A percentile compares a stretch with the other conserved stretches of the same genome.
These are phyloP conservation scores for Zhuliangozyma parablackwelliae DNA, from an alignment of 1,139 yeast species.

Conservation along the genomic window DNA sequence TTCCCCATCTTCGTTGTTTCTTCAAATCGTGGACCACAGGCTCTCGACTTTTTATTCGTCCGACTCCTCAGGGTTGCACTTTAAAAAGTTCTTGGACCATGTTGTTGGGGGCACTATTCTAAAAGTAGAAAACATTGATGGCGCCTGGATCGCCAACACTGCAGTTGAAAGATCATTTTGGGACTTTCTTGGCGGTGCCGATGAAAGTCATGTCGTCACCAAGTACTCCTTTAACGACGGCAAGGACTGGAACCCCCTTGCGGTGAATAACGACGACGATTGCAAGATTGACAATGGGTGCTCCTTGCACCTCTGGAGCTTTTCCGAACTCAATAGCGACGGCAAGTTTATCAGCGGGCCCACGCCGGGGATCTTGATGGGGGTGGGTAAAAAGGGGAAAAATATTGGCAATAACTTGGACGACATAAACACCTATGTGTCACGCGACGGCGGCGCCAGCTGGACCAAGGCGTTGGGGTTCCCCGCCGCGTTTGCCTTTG, in stretches of 20 bases:
- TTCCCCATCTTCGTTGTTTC: conserved; percentile 50
- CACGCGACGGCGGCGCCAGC: conserved; percentile 73
- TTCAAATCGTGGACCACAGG: conserved; percentile 39
- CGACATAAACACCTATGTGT: conserved; percentile 50
- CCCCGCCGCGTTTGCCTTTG: conserved; percentile 60
- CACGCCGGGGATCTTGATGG: conserved; percentile 70
- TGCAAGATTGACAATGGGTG: conserved; percentile 48
- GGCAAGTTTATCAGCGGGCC: conserved; percentile 59
- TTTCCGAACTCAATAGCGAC: conserved; percentile 49
- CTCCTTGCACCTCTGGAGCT: conserved; percentile 51
- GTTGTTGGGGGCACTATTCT: conserved; percentile 42
- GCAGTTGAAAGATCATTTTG: conserved; percentile 24
- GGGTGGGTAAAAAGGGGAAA: conserved; percentile 51
- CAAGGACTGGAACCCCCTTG: conserved; percentile 52
- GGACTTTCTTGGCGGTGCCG: conserved; percentile 26
- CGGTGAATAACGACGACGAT: conserved; percentile 38
- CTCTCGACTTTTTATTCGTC: conserved; percentile 48
- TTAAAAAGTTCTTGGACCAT: conserved; percentile 42
- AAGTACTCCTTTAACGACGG: conserved; percentile 63
- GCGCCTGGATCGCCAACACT: conserved; percentile 60
- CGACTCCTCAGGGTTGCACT: conserved; percentile 60
- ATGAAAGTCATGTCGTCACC: conserved; percentile 15
- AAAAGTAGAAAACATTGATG: conserved; percentile 61
- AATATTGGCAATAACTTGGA: conserved; percentile 17
- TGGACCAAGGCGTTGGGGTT: conserved; percentile 60